Evolutionary conservation across 441 rosid species (phyloP).

Genomic region (Hura crepitans): DNA sequence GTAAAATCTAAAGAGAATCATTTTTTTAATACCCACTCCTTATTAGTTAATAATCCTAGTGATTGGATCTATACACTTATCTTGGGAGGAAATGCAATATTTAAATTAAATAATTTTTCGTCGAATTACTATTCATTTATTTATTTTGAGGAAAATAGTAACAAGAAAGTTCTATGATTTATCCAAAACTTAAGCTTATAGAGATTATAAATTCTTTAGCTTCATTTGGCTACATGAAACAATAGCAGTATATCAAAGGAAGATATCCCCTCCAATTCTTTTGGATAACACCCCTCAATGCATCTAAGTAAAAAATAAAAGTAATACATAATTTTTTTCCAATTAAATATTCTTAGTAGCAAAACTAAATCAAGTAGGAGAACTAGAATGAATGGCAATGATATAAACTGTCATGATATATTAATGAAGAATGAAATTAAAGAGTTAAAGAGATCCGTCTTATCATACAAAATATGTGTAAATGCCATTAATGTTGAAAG

Average conservation of each 20-base stretch:
- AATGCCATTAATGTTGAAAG: not conserved
- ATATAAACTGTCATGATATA: constrained; percentile 1
- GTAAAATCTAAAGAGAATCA: no score
- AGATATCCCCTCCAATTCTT: constrained; percentile 67
- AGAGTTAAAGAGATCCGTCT: not conserved
- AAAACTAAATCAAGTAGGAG: not conserved
- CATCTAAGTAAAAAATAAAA: constrained; percentile 41
- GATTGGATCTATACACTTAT: no score
- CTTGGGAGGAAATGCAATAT: no score
- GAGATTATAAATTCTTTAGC: constrained; percentile 51
- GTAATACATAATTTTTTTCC: not conserved
- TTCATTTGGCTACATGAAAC: constrained; percentile 76
- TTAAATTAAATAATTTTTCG: no score
- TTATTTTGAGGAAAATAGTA: no score
- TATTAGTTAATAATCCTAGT: no score
- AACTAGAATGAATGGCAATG: not conserved
- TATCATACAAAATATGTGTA: not conserved
- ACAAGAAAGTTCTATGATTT: no score
- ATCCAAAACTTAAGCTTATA: constrained; percentile 37
- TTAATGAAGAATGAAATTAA: not conserved
- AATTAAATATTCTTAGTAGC: not conserved
- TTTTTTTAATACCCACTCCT: no score
- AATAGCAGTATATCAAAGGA: constrained; percentile 84
- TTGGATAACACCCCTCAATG: constrained; percentile 50
- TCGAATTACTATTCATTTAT: no score